Conservation (phyloP, 345 rosid species). For the Pistacia atlantica region DNA sequence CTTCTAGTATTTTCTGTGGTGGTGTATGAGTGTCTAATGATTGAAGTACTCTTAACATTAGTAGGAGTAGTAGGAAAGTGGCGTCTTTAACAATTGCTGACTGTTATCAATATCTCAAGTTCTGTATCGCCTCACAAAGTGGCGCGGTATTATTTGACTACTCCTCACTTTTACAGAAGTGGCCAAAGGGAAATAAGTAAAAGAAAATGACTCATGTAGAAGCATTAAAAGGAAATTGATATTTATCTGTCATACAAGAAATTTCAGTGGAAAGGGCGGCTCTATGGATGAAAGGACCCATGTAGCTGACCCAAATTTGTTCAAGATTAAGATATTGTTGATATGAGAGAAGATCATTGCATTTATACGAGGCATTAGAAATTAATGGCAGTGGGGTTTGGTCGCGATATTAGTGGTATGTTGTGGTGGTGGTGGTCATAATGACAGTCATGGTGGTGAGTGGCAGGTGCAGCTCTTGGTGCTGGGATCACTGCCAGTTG, state of each 20-base stretch:
- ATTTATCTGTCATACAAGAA: neutral
- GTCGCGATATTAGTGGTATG: neutral
- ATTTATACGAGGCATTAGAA: neutral
- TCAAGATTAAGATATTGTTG: neutral
- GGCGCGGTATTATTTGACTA: neutral
- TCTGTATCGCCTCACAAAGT: neutral
- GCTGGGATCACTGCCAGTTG: neutral
- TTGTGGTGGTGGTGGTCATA: neutral
- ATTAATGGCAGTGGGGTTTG: neutral
- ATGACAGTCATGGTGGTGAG: neutral
- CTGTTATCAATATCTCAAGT: neutral
- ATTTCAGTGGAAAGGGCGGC: neutral
- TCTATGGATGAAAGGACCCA: neutral
- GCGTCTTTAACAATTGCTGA: neutral
- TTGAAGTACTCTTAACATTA: slow-evolving; percentile 5
- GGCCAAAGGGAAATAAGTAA: neutral
- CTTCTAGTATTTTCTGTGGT: slow-evolving; percentile 1
- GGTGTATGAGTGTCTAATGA: neutral
- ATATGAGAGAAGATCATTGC: neutral
- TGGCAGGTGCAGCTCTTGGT: neutral
- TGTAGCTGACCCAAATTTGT: neutral
- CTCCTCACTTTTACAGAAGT: neutral
- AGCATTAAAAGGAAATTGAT: neutral
- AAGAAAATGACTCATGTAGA: neutral
- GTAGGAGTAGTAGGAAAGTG: neutral